Evolutionary conservation across 1,284 basidiomycete species (phyloP).

Genomic region (Irpex sp.): DNA sequence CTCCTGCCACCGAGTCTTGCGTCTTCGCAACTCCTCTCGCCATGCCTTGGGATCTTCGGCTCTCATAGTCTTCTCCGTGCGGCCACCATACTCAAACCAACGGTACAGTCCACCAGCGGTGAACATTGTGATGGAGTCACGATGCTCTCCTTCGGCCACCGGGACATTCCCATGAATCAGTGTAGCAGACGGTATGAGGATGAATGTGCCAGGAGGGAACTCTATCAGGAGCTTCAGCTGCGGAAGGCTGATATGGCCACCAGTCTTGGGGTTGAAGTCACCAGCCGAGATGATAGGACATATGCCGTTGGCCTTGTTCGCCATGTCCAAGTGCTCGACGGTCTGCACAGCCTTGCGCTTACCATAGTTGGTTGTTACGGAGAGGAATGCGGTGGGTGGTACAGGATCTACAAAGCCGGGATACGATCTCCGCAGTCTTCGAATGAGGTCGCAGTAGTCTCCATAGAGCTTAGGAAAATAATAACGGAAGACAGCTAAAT

Average conservation of each 20-base stretch:
- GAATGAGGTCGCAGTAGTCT: background rate
- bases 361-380: slow-evolving; percentile 20
- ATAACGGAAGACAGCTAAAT: background rate
- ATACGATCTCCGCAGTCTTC: background rate
- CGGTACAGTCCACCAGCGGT: slow-evolving; percentile 22
- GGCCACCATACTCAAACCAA: slow-evolving; percentile 20
- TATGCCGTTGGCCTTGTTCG: slow-evolving; percentile 18
- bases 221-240: slow-evolving; percentile 22
- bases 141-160: slow-evolving; percentile 16
- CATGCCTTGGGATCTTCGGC: too few species aligned
- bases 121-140: slow-evolving; percentile 23
- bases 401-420: slow-evolving; percentile 3
- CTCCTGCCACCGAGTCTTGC: background rate
- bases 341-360: background rate
- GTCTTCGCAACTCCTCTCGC: background rate
- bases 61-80: background rate
- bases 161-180: slow-evolving; percentile 25
- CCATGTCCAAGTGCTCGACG: slow-evolving; percentile 15
- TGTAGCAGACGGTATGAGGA: slow-evolving; percentile 26
- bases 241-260: slow-evolving; percentile 26
- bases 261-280: slow-evolving; percentile 16
- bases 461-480: slow-evolving; percentile 2
- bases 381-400: slow-evolving; percentile 15
- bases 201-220: slow-evolving; percentile 21
- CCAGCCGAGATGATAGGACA: slow-evolving; percentile 25